Conservation (phyloP, 2,329 filamentous ascomycete genomes). For the Penicillium carneum region DNA sequence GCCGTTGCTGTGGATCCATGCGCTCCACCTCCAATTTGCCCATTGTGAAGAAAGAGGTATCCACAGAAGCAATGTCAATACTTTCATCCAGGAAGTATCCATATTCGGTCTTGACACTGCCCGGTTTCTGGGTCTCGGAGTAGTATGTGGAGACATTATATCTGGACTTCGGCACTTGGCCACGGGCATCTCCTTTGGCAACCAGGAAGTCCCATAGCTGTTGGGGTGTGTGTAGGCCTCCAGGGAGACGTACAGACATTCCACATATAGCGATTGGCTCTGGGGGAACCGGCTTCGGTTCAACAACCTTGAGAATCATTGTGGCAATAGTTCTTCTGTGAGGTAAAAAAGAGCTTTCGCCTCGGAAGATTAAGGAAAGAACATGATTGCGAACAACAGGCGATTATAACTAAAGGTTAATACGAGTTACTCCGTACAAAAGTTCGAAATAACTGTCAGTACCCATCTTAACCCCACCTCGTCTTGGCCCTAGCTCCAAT, state of each 20-base stretch:
- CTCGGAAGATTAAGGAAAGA: neutral
- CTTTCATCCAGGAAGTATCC: conserved; percentile 37
- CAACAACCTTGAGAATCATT: neutral
- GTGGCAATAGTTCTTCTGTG: neutral
- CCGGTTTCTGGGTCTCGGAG: conserved; percentile 23
- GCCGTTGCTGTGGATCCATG: conserved; percentile 41
- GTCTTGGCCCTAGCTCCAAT: neutral
- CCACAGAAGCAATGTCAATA: conserved; percentile 29
- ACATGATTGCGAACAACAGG: neutral
- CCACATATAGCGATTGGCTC: conserved; percentile 24
- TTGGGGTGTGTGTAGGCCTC: conserved; percentile 22
- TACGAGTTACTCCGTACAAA: neutral
- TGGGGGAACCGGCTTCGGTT: neutral
- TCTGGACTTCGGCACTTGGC: conserved; percentile 31
- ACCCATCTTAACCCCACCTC: neutral
- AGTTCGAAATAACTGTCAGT: neutral
- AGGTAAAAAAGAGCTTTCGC: neutral
- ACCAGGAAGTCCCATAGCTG: conserved; percentile 28
- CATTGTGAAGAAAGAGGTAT: conserved; percentile 39
- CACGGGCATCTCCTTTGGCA: conserved; percentile 20
- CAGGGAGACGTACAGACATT: conserved; percentile 28
- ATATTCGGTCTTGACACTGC: conserved; percentile 8
- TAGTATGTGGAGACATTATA: conserved; percentile 35
- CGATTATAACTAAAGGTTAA: neutral
- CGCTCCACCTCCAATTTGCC: conserved; percentile 25